These are phyloP conservation scores for Ascodesmis nigricans DNA, from an alignment of 495 filamentous ascomycete species.

Conservation along the genomic window DNA sequence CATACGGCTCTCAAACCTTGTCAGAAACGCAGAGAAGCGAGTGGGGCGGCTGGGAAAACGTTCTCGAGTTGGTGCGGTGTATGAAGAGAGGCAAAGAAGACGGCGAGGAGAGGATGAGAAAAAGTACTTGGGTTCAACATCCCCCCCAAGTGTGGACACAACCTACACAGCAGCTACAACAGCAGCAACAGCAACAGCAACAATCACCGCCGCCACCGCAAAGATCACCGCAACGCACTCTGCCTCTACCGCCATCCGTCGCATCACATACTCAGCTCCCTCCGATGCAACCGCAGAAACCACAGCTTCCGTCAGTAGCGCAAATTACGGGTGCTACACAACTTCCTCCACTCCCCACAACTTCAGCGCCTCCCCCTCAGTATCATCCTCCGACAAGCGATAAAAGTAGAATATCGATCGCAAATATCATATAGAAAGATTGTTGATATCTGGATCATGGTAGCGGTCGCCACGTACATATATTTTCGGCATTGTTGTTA, in stretches of 20 bases:
- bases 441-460: constrained; percentile 1
- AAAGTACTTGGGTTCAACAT: too few species aligned
- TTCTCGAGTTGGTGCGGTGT: constrained; percentile 24
- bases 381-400: constrained; percentile 19
- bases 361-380: constrained; percentile 3
- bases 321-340: constrained; percentile 23
- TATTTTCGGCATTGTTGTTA: constrained; percentile 8
- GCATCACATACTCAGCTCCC: too few species aligned
- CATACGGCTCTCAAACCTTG: constrained; percentile 18
- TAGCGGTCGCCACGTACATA: constrained; percentile 2
- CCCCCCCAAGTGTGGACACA: too few species aligned
- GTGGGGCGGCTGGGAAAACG: constrained; percentile 34
- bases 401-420: constrained; percentile 49
- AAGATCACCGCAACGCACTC: too few species aligned
- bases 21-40: constrained; percentile 30
- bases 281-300: constrained; percentile 10
- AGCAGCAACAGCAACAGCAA: constrained; percentile 9
- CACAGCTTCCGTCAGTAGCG: constrained; percentile 22
- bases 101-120: constrained; percentile 3
- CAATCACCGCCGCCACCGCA: constrained; percentile 20
- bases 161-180: constrained; percentile 15
- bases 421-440: constrained; percentile 44
- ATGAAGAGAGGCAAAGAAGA: constrained; percentile 11
- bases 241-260: too few species aligned
- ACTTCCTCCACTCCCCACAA: constrained; percentile 24